Conservation (phyloP, 2,329 filamentous ascomycete genomes). For the Lasiodiplodia sp. region DNA sequence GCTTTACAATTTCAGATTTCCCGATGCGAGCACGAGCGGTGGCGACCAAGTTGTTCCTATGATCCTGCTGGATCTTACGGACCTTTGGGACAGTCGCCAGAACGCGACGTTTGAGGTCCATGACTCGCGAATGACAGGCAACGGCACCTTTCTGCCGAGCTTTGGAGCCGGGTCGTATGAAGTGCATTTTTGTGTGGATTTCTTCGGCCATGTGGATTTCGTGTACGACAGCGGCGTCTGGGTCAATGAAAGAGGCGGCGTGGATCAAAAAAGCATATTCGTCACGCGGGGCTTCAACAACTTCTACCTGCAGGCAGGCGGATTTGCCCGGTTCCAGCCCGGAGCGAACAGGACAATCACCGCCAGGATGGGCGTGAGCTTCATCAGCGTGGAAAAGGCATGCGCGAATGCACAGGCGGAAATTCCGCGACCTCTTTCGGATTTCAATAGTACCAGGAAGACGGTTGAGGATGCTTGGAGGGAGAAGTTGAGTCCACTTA, state of each 20-base stretch:
- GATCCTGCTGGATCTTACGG: constrained; percentile 66
- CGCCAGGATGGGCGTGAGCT: constrained; percentile 73
- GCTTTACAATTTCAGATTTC: constrained; percentile 67
- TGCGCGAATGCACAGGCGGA: constrained; percentile 73
- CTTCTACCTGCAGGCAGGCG: constrained; percentile 45
- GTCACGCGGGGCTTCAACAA: constrained; percentile 46
- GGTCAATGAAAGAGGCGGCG: constrained; percentile 61
- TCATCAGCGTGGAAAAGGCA: constrained; percentile 70
- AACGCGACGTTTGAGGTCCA: constrained; percentile 62
- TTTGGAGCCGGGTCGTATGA: constrained; percentile 68
- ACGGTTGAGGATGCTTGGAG: constrained; percentile 52
- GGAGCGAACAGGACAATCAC: constrained; percentile 63
- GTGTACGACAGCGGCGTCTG: constrained; percentile 64
- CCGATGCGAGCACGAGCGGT: constrained; percentile 39
- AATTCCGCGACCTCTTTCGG: constrained; percentile 65
- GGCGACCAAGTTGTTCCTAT: constrained; percentile 58
- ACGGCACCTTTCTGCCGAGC: constrained; percentile 65
- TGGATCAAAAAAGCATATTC: constrained; percentile 49
- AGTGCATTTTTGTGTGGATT: constrained; percentile 68
- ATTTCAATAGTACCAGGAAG: constrained; percentile 63
- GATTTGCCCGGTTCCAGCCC: constrained; percentile 59
- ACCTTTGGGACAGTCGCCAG: constrained; percentile 62
- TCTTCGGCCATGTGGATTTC: constrained; percentile 59
- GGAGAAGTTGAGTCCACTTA: constrained; percentile 49
- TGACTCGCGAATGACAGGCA: constrained; percentile 62